phyloP scores from a whole-genome alignment of 805 yeast genomes.

The Myxozyma sirexii region DNA sequence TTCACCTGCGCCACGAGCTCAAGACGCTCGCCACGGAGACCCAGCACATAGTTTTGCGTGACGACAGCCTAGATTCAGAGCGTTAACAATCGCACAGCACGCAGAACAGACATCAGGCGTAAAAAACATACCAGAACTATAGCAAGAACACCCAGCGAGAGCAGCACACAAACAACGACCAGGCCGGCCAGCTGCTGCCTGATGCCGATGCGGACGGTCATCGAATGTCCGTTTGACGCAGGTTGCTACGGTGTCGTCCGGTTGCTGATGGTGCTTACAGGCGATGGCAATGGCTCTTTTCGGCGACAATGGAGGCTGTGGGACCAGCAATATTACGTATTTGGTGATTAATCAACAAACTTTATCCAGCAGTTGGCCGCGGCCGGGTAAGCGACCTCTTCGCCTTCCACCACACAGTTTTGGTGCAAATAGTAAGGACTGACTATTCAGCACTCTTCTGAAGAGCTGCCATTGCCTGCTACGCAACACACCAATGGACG shows the following conservation, averaged over 20 bases:
- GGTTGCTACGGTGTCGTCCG: too few species aligned
- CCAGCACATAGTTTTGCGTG: slow-evolving; percentile 52
- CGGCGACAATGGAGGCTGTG: too few species aligned
- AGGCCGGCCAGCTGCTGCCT: slow-evolving; percentile 69
- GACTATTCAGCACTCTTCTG: background rate
- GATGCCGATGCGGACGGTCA: slow-evolving; percentile 52
- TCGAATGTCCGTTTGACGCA: background rate
- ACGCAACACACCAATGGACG: background rate
- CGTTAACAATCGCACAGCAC: background rate
- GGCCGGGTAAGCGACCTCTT: too few species aligned
- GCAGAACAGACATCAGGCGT: background rate
- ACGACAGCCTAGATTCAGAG: slow-evolving; percentile 49
- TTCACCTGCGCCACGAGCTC: slow-evolving; percentile 79
- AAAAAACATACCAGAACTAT: slow-evolving; percentile 55
- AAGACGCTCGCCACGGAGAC: slow-evolving; percentile 68
- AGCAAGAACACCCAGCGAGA: slow-evolving; percentile 69
- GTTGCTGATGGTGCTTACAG: too few species aligned
- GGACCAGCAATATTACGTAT: too few species aligned
- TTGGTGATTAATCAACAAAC: too few species aligned
- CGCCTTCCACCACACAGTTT: background rate
- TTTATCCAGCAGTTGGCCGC: too few species aligned
- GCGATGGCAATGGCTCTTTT: too few species aligned
- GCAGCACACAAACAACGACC: slow-evolving; percentile 64
- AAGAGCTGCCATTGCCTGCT: background rate
- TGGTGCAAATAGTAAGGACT: background rate